Evolutionary conservation across 176 grass and related monocot species (phyloP), one percentile per base, ranked within the genome.

Genomic region (Hyparrhenia diplandra): DNA sequence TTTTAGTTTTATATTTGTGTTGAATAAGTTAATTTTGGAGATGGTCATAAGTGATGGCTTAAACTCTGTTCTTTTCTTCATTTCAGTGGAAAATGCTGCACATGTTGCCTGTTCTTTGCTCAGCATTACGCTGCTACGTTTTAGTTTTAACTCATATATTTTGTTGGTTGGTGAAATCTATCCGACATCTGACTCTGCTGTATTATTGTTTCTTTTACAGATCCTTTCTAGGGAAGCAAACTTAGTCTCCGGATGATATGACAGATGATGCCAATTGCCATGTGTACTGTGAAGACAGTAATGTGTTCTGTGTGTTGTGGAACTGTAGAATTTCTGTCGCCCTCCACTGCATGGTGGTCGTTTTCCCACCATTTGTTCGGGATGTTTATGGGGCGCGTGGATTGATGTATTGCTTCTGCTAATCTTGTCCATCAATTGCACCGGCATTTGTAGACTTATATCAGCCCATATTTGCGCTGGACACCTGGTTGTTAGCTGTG

Each of bases 251-350:
- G 24, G 61, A 39, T 29, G 20, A 31, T 10, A 18, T 8, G 17
- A 5, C 12, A 24, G 39, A 46, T 10, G 45, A 16, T 3, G 20
- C 25, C 7, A 10, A 7, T 20, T 36, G 13, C 35, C 21, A 42
- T 60, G 9, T 13, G 77, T 76, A 65, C 71, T 25, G 64, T 27
- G 25, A 71, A 65, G 82, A 72, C 65, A 46, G n/a, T 82, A 21
- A 89, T n/a, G n/a, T n/a, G n/a, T n/a, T n/a, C n/a, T n/a, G n/a
- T 64, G 23, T 66, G 37, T 72, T 35, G 23, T 59, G 3, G 4
- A 71, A 52, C 55, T 35, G 1, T 83, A 35, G 67, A 12, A 13
- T 23, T 30, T 31, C 34, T 31, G 7, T 35, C 16, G 34, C 64
- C 10, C 12, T 16, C 43, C 8, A 41, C 69, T 6, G 13, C 70